Evolutionary conservation across 2,329 filamentous ascomycete species (phyloP), one percentile per base, ranked within the genome.

Genomic region (Cladosporium sp.): DNA sequence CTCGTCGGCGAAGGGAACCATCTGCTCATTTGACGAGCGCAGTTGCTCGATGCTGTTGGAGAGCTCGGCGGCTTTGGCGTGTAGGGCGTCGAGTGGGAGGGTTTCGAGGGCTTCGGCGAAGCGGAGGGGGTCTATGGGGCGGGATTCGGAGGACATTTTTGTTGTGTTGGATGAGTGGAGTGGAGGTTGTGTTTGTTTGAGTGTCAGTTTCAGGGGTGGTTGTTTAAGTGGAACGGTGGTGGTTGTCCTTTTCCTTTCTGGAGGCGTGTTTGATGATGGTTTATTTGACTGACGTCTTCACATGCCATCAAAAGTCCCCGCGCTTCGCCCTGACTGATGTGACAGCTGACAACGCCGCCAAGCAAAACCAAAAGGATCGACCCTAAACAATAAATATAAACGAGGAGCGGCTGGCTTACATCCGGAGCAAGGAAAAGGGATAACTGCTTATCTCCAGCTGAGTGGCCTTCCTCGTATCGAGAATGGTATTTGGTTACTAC

Each of bases 11-110:
- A 87, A 92, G 38, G 90, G 89, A 65, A 84, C 82, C 66, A 93
- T 87, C 76, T 93, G 87, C 69, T 85, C 84, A 80, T 93, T 93
- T 69, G 88, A 91, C 77, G 88, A 88, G 73, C 89, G 85, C 30
- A 93, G 87, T 78, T 93, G 90, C 28, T 85, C 84, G 74, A 93
- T 89, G 72, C 84, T 87, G 84, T 92, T 93, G 76, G 86, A 87
- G 68, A 93, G 84, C 77, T 93, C 91, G 74, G 90, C 86, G 67
- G 90, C 86, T 79, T 93, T 93, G 78, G 90, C 83, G 78, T 90
- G 88, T 7, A 93, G 87, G 66, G 85, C 85, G 68, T 85, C 83
- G 70, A 89, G 76, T 49, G 90, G 86, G 65, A 93, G 87, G 67
- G 88, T 86, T 70, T 84, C 81, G 70, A 93, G 83, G 28, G 91